These are phyloP conservation scores for Salmacisia buchloeana DNA, from an alignment of 1,284 basidiomycete genomes.

Conservation along the genomic window DNA sequence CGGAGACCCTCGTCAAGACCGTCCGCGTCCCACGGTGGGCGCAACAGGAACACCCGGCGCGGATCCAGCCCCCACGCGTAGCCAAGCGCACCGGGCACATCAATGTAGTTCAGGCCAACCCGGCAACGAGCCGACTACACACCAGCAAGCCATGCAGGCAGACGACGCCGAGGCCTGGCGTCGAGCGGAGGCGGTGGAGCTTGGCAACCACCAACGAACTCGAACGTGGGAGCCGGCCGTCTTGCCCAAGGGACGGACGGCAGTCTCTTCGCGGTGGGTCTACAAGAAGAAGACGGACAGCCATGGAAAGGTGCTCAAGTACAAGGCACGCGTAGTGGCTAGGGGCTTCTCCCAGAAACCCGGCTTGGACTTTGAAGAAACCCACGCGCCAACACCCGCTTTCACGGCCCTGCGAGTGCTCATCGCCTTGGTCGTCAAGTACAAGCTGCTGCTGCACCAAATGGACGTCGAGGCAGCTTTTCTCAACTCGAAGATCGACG, in stretches of 20 bases:
- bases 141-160: neutral
- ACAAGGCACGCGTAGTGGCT: neutral
- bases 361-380: neutral
- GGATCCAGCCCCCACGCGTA: neutral
- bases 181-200: neutral
- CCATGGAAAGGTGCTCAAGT: neutral
- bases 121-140: neutral
- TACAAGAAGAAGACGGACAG: neutral
- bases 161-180: neutral
- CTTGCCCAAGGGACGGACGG: neutral
- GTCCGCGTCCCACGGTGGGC: too few species aligned
- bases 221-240: neutral
- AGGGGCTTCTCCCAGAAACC: neutral
- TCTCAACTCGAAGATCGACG: neutral
- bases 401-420: neutral
- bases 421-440: neutral
- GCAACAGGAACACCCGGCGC: too few species aligned
- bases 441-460: neutral
- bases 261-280: neutral
- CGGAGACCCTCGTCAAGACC: too few species aligned
- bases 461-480: neutral
- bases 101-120: neutral
- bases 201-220: neutral
- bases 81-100: neutral
- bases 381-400: neutral